Conservation (phyloP, 352 stramenopile species). For the Globisporangium nodosum region DNA sequence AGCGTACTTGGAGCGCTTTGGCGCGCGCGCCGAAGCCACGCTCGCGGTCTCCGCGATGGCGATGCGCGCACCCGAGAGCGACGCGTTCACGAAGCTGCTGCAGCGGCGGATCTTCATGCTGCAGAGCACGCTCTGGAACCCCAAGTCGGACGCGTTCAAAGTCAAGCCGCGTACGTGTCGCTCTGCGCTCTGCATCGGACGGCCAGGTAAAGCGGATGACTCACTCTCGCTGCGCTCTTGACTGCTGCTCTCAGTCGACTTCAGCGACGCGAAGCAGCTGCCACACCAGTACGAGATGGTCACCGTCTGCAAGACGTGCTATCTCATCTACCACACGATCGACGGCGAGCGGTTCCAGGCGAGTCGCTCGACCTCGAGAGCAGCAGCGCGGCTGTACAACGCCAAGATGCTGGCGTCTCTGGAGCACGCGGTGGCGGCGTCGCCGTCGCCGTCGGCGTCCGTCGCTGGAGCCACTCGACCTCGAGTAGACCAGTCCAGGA, state of each 20-base stretch:
- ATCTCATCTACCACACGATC: constrained; percentile 50
- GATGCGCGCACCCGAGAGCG: constrained; percentile 3
- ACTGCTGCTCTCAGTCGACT: constrained; percentile 28
- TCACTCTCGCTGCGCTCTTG: neutral
- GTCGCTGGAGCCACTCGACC: neutral
- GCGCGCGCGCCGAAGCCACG: constrained; percentile 42
- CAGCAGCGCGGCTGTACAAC: constrained; percentile 23
- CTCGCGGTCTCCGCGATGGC: constrained; percentile 11
- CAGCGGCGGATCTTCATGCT: constrained; percentile 67
- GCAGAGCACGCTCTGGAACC: constrained; percentile 65
- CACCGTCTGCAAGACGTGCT: constrained; percentile 32
- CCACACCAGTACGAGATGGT: constrained; percentile 48
- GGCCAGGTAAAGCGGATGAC: neutral
- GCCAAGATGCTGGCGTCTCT: constrained; percentile 14
- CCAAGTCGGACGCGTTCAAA: constrained; percentile 50
- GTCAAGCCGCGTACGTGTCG: constrained; percentile 34
- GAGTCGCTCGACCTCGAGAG: constrained; percentile 27
- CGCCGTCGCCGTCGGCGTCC: neutral
- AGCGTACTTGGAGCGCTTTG: constrained; percentile 46
- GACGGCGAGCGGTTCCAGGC: constrained; percentile 37
- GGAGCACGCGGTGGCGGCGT: neutral
- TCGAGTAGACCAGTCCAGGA: neutral
- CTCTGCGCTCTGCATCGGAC: neutral
- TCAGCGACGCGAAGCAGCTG: constrained; percentile 34
- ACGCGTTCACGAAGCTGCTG: constrained; percentile 39